phyloP scores from a whole-genome alignment of 208 protist species.

The Crithidia thermophila region DNA sequence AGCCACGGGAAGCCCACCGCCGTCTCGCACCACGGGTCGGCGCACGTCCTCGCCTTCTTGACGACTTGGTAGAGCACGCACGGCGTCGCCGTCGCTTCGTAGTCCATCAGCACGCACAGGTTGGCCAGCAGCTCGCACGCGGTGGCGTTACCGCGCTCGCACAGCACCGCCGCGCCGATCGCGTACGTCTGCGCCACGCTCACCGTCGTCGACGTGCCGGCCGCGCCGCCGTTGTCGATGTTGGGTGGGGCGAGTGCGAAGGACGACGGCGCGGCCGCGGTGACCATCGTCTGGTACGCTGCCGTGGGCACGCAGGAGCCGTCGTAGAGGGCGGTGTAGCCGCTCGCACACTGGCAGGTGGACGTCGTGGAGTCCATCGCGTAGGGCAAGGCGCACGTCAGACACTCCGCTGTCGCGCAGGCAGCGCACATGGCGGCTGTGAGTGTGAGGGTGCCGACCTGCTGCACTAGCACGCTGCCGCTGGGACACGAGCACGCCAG shows the following conservation, averaged over 20 bases:
- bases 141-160: constrained; percentile 42
- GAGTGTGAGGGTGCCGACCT: constrained; percentile 35
- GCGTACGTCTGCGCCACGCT: constrained; percentile 28
- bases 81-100: constrained; percentile 43
- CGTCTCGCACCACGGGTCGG: constrained; percentile 34
- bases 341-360: constrained; percentile 34
- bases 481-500: constrained; percentile 36
- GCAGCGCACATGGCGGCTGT: constrained; percentile 49
- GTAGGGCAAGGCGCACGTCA: constrained; percentile 49
- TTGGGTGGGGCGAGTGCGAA: constrained; percentile 40
- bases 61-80: constrained; percentile 69
- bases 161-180: constrained; percentile 52
- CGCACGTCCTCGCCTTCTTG: constrained; percentile 24
- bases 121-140: constrained; percentile 77
- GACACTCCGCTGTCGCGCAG: constrained; percentile 34
- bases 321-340: constrained; percentile 61
- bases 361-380: constrained; percentile 7
- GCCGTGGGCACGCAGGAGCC: constrained; percentile 46
- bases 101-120: constrained; percentile 74
- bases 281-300: constrained; percentile 33
- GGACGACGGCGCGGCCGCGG: constrained; percentile 14
- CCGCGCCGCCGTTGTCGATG: constrained; percentile 41
- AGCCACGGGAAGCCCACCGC: constrained; percentile 53
- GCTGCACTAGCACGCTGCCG: constrained; percentile 43
- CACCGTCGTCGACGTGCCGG: constrained; percentile 21